Evolutionary conservation across 2,329 filamentous ascomycete genomes (phyloP), one percentile per base, ranked within the genome.

Genomic region (Claviceps purpurea): DNA sequence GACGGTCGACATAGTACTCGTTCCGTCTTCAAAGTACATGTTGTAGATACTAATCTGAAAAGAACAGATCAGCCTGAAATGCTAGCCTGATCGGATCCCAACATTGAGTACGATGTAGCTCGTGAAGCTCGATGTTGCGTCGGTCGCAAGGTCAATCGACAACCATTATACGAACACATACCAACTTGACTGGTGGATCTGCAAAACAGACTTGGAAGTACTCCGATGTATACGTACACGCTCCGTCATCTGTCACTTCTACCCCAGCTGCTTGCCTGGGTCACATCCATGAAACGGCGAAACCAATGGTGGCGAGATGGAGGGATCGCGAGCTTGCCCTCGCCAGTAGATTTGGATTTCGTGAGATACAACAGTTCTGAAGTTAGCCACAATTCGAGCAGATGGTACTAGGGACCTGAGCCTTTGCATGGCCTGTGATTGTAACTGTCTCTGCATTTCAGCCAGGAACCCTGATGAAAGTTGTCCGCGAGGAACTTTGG

Each of bases 251-350:
- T 61, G 54, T 58, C 55, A 61, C 52, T 54, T 59, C 54, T 22
- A 37, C 44, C n/a, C 40, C 41, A 43, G 39, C 30, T 22, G 11
- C 24, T 18, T 24, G 20, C 52, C 56, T 54, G 43, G 18, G 49
- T 55, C 47, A 53, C 52, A 55, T 52, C 52, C 45, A 49, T 47
- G 44, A 24, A 24, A 34, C 22, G 42, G 42, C 58, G 61, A 62
- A 53, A 38, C 57, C 55, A 24, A 50, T 54, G 60, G 52, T 49
- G 57, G 61, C 51, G 58, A 59, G 52, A 54, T 52, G 50, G 56
- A 37, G 43, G 49, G 46, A 55, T 50, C 55, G 56, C 57, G 56
- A 52, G 58, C 57, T 56, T 60, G 30, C 10, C 10, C 30, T 60
- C 52, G 41, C 51, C 22, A 20, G 42, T 41, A 22, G 26, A 44